These are phyloP conservation scores for Secale cereale DNA, from an alignment of 176 grass and related monocot genomes.

Conservation along the genomic window DNA sequence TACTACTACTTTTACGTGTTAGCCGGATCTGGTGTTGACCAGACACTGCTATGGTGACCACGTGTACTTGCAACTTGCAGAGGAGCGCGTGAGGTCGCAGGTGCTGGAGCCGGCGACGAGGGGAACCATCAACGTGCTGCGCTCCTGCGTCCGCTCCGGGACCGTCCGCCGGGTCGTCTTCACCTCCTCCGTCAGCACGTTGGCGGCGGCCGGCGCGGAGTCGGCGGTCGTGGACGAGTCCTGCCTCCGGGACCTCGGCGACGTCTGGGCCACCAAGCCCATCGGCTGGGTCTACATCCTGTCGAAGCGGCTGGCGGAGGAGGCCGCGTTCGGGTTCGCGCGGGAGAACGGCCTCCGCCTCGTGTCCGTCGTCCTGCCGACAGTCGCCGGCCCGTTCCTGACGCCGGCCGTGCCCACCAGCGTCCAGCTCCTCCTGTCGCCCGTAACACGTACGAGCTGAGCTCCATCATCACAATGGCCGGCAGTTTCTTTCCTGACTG, in stretches of 20 bases:
- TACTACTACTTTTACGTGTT: not conserved
- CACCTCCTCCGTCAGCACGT: slow-evolving; percentile 86
- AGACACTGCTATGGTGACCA: not conserved
- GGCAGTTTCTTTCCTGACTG: not conserved
- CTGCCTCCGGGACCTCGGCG: slow-evolving; percentile 29
- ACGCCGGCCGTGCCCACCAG: slow-evolving; percentile 71
- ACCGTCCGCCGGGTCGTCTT: slow-evolving; percentile 64
- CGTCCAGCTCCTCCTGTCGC: slow-evolving; percentile 70
- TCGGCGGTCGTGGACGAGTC: slow-evolving; percentile 62
- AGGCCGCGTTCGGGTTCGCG: slow-evolving; percentile 66
- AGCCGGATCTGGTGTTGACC: not conserved
- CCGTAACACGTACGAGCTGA: slow-evolving; percentile 48
- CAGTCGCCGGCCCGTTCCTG: slow-evolving; percentile 74
- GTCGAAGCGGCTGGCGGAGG: slow-evolving; percentile 72
- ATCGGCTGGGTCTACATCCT: slow-evolving; percentile 89
- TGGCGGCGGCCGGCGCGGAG: slow-evolving; percentile 23
- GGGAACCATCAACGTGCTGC: slow-evolving; percentile 69
- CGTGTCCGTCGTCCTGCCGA: slow-evolving; percentile 61
- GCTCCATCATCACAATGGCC: not conserved
- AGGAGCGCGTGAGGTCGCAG: slow-evolving; percentile 50
- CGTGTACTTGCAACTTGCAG: slow-evolving; percentile 37
- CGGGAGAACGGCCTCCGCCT: slow-evolving; percentile 59
- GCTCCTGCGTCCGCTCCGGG: slow-evolving; percentile 52
- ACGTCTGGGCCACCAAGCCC: slow-evolving; percentile 66
- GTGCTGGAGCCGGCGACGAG: slow-evolving; percentile 61